Base-by-base conservation (phyloP, 495 filamentous ascomycete genomes). In the Acidiella bohemica region DNA sequence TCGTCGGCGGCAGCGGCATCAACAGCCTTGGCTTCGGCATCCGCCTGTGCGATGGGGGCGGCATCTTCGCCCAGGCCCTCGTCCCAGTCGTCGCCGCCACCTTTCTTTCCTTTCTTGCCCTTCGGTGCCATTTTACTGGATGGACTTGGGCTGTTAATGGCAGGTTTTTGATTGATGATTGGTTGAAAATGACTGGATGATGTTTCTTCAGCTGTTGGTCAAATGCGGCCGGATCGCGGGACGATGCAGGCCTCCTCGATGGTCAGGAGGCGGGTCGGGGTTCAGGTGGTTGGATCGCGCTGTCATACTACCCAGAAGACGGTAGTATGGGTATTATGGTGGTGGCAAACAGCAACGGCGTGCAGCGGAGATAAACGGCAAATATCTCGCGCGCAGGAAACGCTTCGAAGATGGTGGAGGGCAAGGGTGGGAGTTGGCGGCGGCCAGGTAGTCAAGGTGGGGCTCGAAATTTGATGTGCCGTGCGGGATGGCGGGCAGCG, bases 81-180 rank as follows among this genome's bases (percentile, higher is more conserved):
- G 54, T 99, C 90, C 90, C 92, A 96, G 66, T 93, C 84, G 56
- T 93, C 84, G 26, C 42, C 57, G 53, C 72, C 78, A n/a, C n/a
- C n/a, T 63, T 80, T 83, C 66, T 84, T 93, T 59, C 77, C 80
- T 61, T 76, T 79, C 70, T 93, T 90, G 70, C 92, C 93, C 66
- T 93, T 95, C 28, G 87, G 86, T 49, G 85, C 67, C 87, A 95
- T 93, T n/a, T 10, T 42, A 13, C 19, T 32, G 44, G 46, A 22
- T 36, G 36, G 12, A 22, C n/a, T n/a, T n/a, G n/a, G n/a, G n/a
- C n/a, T n/a, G n/a, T n/a, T n/a, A 4, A 16, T 9, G n/a, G n/a
- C n/a, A n/a, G n/a, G n/a, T n/a, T n/a, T n/a, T n/a, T 7, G 7
- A 16, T 38, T n/a, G 11, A 38, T 19, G 22, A 30, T 32, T 16